A percentile compares a stretch with the other conserved stretches of the same genome.
These are phyloP conservation scores for Paracoccidioides lutzii DNA, from an alignment of 2,329 filamentous ascomycete species.

Conservation along the genomic window DNA sequence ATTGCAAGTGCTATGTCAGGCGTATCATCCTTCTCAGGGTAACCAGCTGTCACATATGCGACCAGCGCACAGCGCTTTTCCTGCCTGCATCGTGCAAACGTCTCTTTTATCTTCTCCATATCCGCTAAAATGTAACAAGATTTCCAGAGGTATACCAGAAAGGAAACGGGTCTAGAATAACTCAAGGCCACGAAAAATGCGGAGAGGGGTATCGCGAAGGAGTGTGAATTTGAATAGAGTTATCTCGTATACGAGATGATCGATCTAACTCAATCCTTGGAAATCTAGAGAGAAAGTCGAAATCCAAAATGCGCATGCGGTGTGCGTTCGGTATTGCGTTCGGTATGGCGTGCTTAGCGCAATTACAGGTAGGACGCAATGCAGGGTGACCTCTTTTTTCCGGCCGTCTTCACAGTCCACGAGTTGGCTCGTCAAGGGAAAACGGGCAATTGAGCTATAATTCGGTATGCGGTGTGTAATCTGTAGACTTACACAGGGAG, in stretches of 20 bases:
- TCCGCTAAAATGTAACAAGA: neutral
- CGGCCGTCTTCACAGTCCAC: neutral
- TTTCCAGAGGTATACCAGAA: neutral
- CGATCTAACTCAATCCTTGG: neutral
- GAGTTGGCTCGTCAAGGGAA: too few species aligned
- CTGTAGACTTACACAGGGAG: neutral
- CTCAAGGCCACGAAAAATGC: too few species aligned
- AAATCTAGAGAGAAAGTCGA: neutral
- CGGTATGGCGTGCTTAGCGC: neutral
- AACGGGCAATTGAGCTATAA: neutral
- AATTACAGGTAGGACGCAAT: neutral
- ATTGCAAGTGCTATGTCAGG: slow-evolving; percentile 74
- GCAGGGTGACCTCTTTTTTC: neutral
- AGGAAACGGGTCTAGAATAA: too few species aligned
- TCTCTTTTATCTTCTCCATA: slow-evolving; percentile 43
- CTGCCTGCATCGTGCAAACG: slow-evolving; percentile 45
- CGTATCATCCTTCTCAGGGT: slow-evolving; percentile 68
- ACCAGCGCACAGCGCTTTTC: slow-evolving; percentile 66
- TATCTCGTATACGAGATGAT: neutral
- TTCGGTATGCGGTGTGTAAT: neutral
- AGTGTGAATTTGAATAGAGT: too few species aligned
- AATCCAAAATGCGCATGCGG: neutral
- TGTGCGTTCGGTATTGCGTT: neutral
- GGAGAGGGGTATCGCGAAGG: too few species aligned
- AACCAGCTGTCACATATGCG: slow-evolving; percentile 93